Conservation (phyloP, 2,329 filamentous ascomycete species). For the Venturia pyrina region DNA sequence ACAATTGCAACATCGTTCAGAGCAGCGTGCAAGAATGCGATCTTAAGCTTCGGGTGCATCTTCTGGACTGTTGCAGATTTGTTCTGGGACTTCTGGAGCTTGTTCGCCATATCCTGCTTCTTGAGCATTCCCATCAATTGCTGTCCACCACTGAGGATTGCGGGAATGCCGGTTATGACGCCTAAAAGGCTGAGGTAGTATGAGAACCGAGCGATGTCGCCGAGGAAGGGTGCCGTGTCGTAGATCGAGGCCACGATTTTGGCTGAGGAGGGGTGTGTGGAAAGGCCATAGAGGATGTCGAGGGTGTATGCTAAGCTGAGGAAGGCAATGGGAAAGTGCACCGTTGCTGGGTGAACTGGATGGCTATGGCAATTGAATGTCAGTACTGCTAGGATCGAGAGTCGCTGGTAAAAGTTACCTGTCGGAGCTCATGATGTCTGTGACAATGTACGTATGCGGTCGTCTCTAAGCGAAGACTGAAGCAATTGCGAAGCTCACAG, state of each 20-base stretch:
- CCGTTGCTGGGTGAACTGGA: constrained; percentile 35
- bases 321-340: constrained; percentile 38
- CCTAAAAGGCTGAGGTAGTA: constrained; percentile 36
- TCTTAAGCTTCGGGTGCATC: constrained; percentile 32
- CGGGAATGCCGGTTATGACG: constrained; percentile 23
- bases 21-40: constrained; percentile 31
- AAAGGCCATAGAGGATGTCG: constrained; percentile 24
- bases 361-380: constrained; percentile 21
- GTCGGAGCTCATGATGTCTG: not conserved
- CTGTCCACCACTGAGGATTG: constrained; percentile 23
- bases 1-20: constrained; percentile 32
- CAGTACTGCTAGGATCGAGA: not conserved
- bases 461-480: not conserved
- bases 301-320: constrained; percentile 26
- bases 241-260: constrained; percentile 22
- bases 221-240: constrained; percentile 19
- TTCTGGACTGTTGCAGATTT: constrained; percentile 21
- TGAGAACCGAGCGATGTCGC: constrained; percentile 29
- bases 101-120: constrained; percentile 32
- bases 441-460: too few relatives aligned
- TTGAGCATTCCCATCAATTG: constrained; percentile 33
- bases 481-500: not conserved
- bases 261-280: constrained; percentile 23
- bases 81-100: constrained; percentile 9
- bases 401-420: not conserved